Percentiles rank a stretch among this genome's conserved stretches.
Conservation (phyloP, 345 rosid genomes). For the Eucalyptus fibrosa region DNA sequence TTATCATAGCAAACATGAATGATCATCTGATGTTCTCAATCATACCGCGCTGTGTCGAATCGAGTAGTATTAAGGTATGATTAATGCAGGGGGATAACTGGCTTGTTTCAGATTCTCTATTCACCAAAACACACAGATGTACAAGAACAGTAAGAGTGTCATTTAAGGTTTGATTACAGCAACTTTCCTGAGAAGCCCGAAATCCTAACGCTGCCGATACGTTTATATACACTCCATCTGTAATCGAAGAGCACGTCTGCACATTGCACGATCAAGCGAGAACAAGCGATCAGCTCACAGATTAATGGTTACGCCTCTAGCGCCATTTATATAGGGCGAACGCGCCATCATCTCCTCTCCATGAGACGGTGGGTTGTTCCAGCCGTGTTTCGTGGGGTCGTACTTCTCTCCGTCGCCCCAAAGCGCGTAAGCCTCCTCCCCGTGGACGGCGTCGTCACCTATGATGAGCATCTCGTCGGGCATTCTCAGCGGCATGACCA, state of each 20-base stretch:
- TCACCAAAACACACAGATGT: neutral
- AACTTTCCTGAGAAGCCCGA: neutral
- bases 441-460: slow-evolving; percentile 92
- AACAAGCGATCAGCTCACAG: slow-evolving; percentile 4
- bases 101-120: neutral
- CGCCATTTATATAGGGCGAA: slow-evolving; percentile 40
- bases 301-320: slow-evolving; percentile 71
- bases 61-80: neutral
- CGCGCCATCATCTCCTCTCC: slow-evolving; percentile 17
- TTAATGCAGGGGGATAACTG: neutral
- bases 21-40: neutral
- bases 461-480: slow-evolving; percentile 62
- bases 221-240: neutral
- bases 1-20: neutral
- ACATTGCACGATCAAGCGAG: neutral
- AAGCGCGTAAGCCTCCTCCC: slow-evolving; percentile 93
- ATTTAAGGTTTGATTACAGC: neutral
- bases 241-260: neutral
- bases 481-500: slow-evolving; percentile 73
- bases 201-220: neutral
- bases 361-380: slow-evolving; percentile 2
- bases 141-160: neutral
- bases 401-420: slow-evolving; percentile 97
- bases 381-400: slow-evolving; percentile 37
- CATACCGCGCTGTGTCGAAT: neutral